Evolutionary conservation across 2,329 filamentous ascomycete species (phyloP).

Genomic region (Macroventuria anomochaeta): DNA sequence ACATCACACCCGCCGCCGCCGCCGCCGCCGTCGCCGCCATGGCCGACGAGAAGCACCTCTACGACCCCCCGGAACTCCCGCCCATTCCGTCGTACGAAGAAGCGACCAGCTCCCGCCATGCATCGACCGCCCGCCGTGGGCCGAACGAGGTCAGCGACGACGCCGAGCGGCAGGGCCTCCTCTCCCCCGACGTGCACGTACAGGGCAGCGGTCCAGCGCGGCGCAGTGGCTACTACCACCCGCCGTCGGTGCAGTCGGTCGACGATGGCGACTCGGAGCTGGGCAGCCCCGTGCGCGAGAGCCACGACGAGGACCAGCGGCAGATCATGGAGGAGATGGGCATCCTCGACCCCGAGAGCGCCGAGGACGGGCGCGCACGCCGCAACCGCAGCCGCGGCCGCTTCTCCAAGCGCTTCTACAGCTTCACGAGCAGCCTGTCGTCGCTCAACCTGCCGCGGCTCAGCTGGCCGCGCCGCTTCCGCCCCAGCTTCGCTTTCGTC

Average conservation of each 20-base stretch:
- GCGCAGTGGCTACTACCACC: conserved; percentile 65
- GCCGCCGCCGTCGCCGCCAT: conserved; percentile 32
- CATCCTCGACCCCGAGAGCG: conserved; percentile 46
- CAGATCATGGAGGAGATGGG: conserved; percentile 81
- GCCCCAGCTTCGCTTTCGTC: conserved; percentile 34
- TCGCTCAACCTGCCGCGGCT: conserved; percentile 56
- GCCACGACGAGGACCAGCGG: conserved; percentile 63
- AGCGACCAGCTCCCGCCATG: conserved; percentile 66
- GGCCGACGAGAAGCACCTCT: conserved; percentile 49
- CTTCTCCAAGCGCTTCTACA: conserved; percentile 64
- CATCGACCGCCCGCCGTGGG: conserved; percentile 57
- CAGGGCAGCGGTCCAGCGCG: conserved; percentile 33
- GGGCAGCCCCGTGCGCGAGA: conserved; percentile 63
- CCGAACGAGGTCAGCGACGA: conserved; percentile 70
- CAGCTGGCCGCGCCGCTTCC: conserved; percentile 11
- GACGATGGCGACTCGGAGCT: conserved; percentile 62
- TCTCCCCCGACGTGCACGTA: conserved; percentile 58
- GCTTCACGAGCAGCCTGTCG: conserved; percentile 63
- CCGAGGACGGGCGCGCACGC: conserved; percentile 38
- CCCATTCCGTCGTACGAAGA: conserved; percentile 87
- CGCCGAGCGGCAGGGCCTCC: conserved; percentile 77
- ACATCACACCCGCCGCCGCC: conserved; percentile 21
- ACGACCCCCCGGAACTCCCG: conserved; percentile 58
- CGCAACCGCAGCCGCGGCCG: conserved; percentile 42
- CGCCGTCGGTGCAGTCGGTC: conserved; percentile 83